Conservation (phyloP, 495 filamentous ascomycete species). For the Monascus purpureus region DNA sequence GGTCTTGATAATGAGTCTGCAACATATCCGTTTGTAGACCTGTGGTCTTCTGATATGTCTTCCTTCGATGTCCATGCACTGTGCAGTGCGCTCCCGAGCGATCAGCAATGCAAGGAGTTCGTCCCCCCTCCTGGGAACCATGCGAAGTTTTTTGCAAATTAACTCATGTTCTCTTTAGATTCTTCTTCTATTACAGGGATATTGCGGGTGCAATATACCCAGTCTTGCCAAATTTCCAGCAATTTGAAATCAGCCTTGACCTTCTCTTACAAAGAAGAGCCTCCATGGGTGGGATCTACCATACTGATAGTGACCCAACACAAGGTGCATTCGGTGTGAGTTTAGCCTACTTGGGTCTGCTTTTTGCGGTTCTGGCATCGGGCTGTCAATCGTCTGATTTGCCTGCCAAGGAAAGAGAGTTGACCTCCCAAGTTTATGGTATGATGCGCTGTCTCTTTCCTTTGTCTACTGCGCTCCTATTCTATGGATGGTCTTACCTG, state of each 20-base stretch:
- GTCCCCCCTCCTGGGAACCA: slow-evolving; percentile 10
- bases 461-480: neutral
- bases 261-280: slow-evolving; percentile 53
- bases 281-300: slow-evolving; percentile 28
- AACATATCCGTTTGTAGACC: slow-evolving; percentile 62
- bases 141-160: neutral
- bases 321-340: slow-evolving; percentile 41
- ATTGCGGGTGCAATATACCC: slow-evolving; percentile 75
- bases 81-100: slow-evolving; percentile 53
- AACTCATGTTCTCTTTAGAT: slow-evolving; percentile 25
- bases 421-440: slow-evolving; percentile 47
- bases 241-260: slow-evolving; percentile 55
- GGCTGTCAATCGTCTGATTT: slow-evolving; percentile 70
- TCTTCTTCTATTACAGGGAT: slow-evolving; percentile 66
- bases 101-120: slow-evolving; percentile 52
- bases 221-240: slow-evolving; percentile 56
- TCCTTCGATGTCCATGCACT: slow-evolving; percentile 54
- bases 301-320: slow-evolving; percentile 19
- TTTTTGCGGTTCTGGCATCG: slow-evolving; percentile 69
- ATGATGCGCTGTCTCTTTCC: slow-evolving; percentile 2
- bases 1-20: slow-evolving; percentile 71
- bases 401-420: slow-evolving; percentile 41
- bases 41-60: slow-evolving; percentile 54
- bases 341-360: slow-evolving; percentile 51
- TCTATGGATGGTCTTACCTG: neutral